Base-by-base conservation (phyloP, 805 yeast species). In the Priceomyces fermenticarens region DNA sequence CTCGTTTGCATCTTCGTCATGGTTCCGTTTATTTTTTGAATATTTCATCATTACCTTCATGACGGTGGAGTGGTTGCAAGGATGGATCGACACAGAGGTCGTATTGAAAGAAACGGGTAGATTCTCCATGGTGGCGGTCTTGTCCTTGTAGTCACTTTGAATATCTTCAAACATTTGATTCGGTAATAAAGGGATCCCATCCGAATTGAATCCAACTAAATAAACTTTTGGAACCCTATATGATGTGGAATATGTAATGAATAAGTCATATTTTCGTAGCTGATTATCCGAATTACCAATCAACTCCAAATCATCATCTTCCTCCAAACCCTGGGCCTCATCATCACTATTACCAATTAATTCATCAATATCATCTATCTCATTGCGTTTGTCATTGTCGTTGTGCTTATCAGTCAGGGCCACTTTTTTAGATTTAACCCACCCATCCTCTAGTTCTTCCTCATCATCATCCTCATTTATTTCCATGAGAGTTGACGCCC, bases 151-250 rank as follows among this genome's bases (percentile, higher is more conserved):
- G 58, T 93, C 99, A 30, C 84, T 77, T 2, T 90, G 78, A 35
- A 93, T 88, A 62, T 93, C 99, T 57, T 91, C 95, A 65, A 90
- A 89, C 98, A 93, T 93, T 54, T 85, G 83, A 27, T 80, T 73
- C 1, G 98, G 97, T 26, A 85, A 70, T 30, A 93, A 67, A 2
- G 98, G 99, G 11, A 81, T 74, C 0, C 99, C 98, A 45, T 85
- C 79, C 9, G 81, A 72, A 55, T 80, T 82, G 67, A 80, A 93
- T 0, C 99, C 99, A 10, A 88, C 88, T 32, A 93, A 67, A 56
- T 89, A 93, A 77, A 95, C 74, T 67, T 93, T 89, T 23, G 99
- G 99, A 4, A 93, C 99, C 33, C 98, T 75, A 58, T 93, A 93
- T 1, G 96, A 85, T 0, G 99, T 91, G 9, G 96, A 88, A 62